Percentiles rank a stretch among this genome's conserved stretches.
Evolutionary conservation across 495 filamentous ascomycete species (phyloP).

Genomic region (Annulohypoxylon stygium): DNA sequence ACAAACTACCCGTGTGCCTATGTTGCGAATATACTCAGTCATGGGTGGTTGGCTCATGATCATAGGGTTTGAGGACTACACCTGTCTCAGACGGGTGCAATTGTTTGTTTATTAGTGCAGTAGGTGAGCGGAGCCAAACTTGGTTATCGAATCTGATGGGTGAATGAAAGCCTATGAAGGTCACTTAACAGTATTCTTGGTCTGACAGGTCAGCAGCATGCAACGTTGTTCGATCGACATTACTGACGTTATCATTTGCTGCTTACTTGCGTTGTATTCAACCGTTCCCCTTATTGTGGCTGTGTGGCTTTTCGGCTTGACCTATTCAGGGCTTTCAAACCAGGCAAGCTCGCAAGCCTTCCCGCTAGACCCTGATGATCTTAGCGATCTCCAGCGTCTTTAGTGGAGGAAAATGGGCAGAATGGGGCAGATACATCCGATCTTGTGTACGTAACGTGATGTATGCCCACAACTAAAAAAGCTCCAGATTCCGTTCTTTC

Average conservation of each 20-base stretch:
- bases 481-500: neutral
- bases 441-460: slow-evolving; percentile 6
- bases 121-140: slow-evolving; percentile 2
- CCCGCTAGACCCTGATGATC: slow-evolving; percentile 41
- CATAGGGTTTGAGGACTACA: slow-evolving; percentile 20
- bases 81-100: slow-evolving; percentile 4
- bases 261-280: slow-evolving; percentile 16
- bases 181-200: slow-evolving; percentile 24
- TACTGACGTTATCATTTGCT: slow-evolving; percentile 25
- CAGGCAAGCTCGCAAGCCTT: neutral
- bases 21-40: slow-evolving; percentile 31
- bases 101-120: slow-evolving; percentile 8
- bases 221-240: slow-evolving; percentile 47
- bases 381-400: neutral
- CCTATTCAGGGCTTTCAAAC: neutral
- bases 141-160: slow-evolving; percentile 8
- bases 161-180: slow-evolving; percentile 38
- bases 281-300: slow-evolving; percentile 32
- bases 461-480: slow-evolving; percentile 2
- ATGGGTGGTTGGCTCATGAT: slow-evolving; percentile 20
- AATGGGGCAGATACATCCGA: slow-evolving; percentile 23
- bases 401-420: slow-evolving; percentile 11
- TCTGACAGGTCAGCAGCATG: slow-evolving; percentile 39
- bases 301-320: slow-evolving; percentile 37
- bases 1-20: slow-evolving; percentile 15